Evolutionary conservation across 2,329 filamentous ascomycete species (phyloP).

Genomic region (Phialophora tarda): DNA sequence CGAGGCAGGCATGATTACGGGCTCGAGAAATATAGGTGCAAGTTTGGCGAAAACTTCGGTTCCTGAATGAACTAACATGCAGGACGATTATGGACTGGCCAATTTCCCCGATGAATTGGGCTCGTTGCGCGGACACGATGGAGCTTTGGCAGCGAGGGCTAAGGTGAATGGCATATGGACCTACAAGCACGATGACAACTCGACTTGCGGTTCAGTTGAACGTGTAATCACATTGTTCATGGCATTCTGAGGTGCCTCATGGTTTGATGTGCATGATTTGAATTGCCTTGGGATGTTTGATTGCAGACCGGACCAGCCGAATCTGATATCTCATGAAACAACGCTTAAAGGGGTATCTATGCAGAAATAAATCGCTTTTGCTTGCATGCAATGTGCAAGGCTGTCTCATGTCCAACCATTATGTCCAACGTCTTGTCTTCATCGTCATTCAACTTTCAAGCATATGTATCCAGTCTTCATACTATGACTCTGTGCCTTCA

Average conservation of each 20-base stretch:
- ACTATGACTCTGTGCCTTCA: not conserved
- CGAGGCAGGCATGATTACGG: not conserved
- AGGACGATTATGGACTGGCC: not conserved
- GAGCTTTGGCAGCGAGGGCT: not conserved
- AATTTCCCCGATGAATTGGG: too few species aligned
- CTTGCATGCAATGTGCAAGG: not conserved
- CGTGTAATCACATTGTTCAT: not conserved
- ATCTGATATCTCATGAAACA: not conserved
- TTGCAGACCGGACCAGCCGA: constrained; percentile 17
- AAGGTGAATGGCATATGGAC: not conserved
- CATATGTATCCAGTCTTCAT: not conserved
- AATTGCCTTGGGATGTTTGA: not conserved
- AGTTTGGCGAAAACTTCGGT: not conserved
- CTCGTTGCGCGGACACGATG: not conserved
- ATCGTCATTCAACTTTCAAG: not conserved
- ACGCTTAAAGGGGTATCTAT: not conserved
- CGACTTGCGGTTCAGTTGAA: not conserved
- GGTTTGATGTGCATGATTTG: not conserved
- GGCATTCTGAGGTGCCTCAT: not conserved
- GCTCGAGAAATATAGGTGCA: not conserved
- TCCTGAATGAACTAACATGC: not conserved
- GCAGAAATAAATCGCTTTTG: not conserved
- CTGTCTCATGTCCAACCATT: not conserved
- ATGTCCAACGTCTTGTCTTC: not conserved
- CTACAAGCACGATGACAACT: not conserved